Evolutionary conservation across 179 eudicot genomes (phyloP).

Genomic region (Carnegiea gigantea): DNA sequence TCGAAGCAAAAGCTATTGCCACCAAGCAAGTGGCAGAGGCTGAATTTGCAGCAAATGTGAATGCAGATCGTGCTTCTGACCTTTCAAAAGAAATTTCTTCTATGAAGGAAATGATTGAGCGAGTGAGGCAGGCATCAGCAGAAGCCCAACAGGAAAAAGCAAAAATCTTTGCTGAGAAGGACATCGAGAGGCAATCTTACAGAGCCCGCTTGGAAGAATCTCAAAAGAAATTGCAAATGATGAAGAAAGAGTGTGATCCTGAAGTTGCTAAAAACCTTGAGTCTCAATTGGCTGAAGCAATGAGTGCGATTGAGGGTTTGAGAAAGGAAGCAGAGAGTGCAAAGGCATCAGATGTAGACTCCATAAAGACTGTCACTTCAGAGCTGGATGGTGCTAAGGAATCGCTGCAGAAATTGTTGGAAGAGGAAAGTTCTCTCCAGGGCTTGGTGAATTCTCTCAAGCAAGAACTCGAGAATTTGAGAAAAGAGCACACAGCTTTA

Average conservation of each 20-base stretch:
- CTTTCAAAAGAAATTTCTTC: conserved; percentile 53
- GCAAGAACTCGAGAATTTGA: conserved; percentile 58
- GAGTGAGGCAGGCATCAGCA: conserved; percentile 55
- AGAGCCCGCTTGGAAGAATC: conserved; percentile 64
- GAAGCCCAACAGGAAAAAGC: conserved; percentile 55
- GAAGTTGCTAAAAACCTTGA: conserved; percentile 54
- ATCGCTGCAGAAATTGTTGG: conserved; percentile 54
- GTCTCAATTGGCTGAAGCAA: conserved; percentile 49
- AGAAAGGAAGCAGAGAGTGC: conserved; percentile 53
- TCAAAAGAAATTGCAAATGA: conserved; percentile 51
- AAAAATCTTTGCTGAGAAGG: conserved; percentile 53
- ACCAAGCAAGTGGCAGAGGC: conserved; percentile 60
- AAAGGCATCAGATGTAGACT: conserved; percentile 53
- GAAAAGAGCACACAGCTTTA: conserved; percentile 56
- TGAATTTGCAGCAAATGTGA: conserved; percentile 45
- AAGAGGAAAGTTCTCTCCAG: conserved; percentile 54
- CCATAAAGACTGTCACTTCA: conserved; percentile 43
- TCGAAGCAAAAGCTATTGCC: conserved; percentile 54
- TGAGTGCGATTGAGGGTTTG: conserved; percentile 55
- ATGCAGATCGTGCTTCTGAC: conserved; percentile 51
- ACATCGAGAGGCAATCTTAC: conserved; percentile 48
- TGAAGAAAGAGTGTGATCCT: conserved; percentile 67
- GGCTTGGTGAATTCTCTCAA: conserved; percentile 57
- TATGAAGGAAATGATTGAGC: conserved; percentile 59
- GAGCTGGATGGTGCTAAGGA: conserved; percentile 71